Base-by-base conservation (phyloP, 208 protist species). In the Leishmania braziliensis region DNA sequence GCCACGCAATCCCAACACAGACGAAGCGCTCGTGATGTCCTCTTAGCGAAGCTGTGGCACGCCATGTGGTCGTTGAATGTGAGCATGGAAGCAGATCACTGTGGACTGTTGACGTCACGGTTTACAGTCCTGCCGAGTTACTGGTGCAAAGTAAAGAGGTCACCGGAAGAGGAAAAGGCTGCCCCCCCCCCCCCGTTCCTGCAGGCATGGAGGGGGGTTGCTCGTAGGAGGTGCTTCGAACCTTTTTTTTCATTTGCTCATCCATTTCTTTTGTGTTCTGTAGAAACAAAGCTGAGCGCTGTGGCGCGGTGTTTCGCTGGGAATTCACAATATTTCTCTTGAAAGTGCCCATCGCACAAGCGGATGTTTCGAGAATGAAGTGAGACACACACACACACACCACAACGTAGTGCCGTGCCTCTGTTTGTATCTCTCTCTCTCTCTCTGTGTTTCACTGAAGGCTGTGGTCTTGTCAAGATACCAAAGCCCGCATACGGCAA, bases 201-300 rank as follows among this genome's bases (percentile, higher is more conserved):
- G 43, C 43, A 46, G 43, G 43, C 4, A 46, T 46, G 43, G 43
- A 4, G 43, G 9, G 14, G 56, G 14, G 20, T 62, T 62, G 4
- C 56, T 16, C 6, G 23, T 62, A 16, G 56, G 56, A 12, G 56
- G 56, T 62, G 56, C 20, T 8, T 71, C 16, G 3, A 48, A 39
- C 66, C 26, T 76, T 82, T 65, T 82, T 82, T 76, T 50, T 77
- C 36, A 63, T 62, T 77, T 63, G n/a, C 48, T 33, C 39, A 36
- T 20, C 48, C 26, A 16, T 63, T 26, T 20, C 39, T 39, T 23
- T 50, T 26, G 43, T 62, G 56, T 48, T 46, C 43, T 46, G 43
- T 46, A 46, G 43, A 46, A 46, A 46, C 43, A 46, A 46, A 5
- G 0, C 43, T 46, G 68, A 73, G 68, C 68, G 33, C 33, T 73